Percentiles rank a stretch among this genome's conserved stretches.
These are phyloP conservation scores for Coniella vitis DNA, from an alignment of 2,329 filamentous ascomycete genomes.

Conservation along the genomic window DNA sequence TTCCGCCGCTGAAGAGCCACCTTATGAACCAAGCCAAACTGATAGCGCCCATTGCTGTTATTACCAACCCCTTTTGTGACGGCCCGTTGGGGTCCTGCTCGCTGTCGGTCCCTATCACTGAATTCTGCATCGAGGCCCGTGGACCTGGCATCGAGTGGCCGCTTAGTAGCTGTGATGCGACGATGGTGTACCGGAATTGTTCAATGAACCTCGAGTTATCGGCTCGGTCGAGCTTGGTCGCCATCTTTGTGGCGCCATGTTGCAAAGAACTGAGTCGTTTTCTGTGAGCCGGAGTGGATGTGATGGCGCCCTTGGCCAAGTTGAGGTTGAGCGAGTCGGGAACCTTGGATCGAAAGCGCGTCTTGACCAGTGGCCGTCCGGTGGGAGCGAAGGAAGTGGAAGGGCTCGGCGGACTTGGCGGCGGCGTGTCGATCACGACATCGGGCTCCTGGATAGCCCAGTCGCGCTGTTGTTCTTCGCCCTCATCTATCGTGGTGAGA, in stretches of 20 bases:
- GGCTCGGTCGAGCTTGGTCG: conserved; percentile 63
- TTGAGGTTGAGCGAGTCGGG: conserved; percentile 38
- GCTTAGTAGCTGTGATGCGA: conserved; percentile 82
- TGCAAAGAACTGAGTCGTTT: conserved; percentile 15
- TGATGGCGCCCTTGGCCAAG: conserved; percentile 31
- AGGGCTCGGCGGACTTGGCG: conserved; percentile 37
- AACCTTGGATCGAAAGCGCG: conserved; percentile 44
- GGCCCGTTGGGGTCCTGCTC: conserved; percentile 24
- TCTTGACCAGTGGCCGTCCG: conserved; percentile 46
- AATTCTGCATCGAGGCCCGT: conserved; percentile 20
- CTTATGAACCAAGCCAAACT: conserved; percentile 66
- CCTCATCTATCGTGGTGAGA: conserved; percentile 36
- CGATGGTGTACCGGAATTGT: conserved; percentile 86
- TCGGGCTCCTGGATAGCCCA: conserved; percentile 38
- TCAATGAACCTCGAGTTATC: conserved; percentile 85
- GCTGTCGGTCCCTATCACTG: neutral
- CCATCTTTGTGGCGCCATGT: conserved; percentile 51
- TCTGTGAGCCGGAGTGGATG: conserved; percentile 38
- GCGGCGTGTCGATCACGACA: conserved; percentile 35
- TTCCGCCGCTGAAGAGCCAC: conserved; percentile 54
- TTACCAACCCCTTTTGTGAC: conserved; percentile 36
- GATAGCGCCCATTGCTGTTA: conserved; percentile 58
- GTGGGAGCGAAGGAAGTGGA: conserved; percentile 44
- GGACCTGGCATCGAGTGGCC: conserved; percentile 53
- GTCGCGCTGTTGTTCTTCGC: conserved; percentile 39